Evolutionary conservation across 2,329 filamentous ascomycete genomes (phyloP), one percentile per base, ranked within the genome.

Genomic region (Periconia sp.): DNA sequence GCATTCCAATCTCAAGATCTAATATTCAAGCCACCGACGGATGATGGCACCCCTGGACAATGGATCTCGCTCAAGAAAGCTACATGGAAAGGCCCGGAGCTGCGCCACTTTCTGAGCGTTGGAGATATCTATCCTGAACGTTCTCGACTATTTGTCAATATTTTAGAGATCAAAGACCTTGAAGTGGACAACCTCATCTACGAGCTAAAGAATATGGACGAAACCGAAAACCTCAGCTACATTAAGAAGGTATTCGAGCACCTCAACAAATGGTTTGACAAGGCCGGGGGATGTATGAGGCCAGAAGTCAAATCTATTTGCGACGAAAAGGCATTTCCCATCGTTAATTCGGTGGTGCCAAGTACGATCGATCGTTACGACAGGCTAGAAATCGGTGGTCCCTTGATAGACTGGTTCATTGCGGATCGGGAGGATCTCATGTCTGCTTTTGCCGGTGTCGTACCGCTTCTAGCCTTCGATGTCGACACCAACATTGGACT

Each of bases 391-490:
- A n/a, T n/a, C n/a, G n/a, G n/a, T n/a, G n/a, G n/a, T n/a, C n/a
- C n/a, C n/a, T n/a, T n/a, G n/a, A n/a, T n/a, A 32, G 19, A 17
- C 6, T 45, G 42, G 42, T 40, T 40, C 11, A 31, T 45, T 32
- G 36, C 36, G 18, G 42, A 45, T 26, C 22, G 25, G 13, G 17
- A n/a, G 19, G 18, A 30, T 18, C 12, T 45, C 5, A 12, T 17
- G 7, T 11, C 40, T n/a, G 40, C 36, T 25, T 45, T 45, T 32
- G 24, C 24, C 4, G 42, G 42, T 10, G 19, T 35, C 6, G 19
- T 40, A 3, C 36, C 35, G 4, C 17, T 40, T 5, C 31, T 45
- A 13, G 36, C 42, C 11, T 21, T 45, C 3, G 21, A 10, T 19
- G 26, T 40, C 11, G 36, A 40, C n/a, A n/a, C n/a, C n/a, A n/a